Conservation (phyloP, 2,329 filamentous ascomycete genomes). For the Claviceps spartinae region DNA sequence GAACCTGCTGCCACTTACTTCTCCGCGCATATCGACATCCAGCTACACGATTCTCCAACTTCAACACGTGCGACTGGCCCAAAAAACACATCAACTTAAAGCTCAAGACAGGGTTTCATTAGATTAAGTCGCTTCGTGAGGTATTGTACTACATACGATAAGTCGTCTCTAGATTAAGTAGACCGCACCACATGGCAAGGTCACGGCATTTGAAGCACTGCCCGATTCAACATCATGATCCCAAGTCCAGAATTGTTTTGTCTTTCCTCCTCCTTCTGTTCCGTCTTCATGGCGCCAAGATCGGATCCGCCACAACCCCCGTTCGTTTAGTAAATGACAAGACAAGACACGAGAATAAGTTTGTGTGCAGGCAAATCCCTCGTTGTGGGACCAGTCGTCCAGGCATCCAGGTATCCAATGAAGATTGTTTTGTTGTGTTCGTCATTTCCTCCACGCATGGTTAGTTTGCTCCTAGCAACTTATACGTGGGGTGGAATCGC, state of each 20-base stretch:
- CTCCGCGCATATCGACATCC: no score
- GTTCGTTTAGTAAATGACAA: not conserved
- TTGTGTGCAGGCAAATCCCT: not conserved
- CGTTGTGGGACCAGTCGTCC: not conserved
- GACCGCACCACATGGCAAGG: not conserved
- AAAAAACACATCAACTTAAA: not conserved
- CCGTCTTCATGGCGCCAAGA: not conserved
- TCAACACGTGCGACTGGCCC: not conserved
- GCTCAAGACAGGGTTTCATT: not conserved
- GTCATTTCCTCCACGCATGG: not conserved
- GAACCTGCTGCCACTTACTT: no score
- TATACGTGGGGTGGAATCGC: not conserved
- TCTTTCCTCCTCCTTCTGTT: not conserved
- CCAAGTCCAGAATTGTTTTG: not conserved
- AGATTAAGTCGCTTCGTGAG: conserved; percentile 6
- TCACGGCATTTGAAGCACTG: not conserved
- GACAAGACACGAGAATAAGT: not conserved
- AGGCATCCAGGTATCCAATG: not conserved
- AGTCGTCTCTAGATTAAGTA: conserved; percentile 1
- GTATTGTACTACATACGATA: conserved; percentile 3
- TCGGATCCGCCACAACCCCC: not conserved
- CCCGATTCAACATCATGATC: not conserved
- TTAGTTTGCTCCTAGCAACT: not conserved
- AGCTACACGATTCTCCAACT: not conserved
- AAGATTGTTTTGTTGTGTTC: not conserved